Evolutionary conservation across 78 protist species (phyloP).

Genomic region (Tieghemostelium lacteum): DNA sequence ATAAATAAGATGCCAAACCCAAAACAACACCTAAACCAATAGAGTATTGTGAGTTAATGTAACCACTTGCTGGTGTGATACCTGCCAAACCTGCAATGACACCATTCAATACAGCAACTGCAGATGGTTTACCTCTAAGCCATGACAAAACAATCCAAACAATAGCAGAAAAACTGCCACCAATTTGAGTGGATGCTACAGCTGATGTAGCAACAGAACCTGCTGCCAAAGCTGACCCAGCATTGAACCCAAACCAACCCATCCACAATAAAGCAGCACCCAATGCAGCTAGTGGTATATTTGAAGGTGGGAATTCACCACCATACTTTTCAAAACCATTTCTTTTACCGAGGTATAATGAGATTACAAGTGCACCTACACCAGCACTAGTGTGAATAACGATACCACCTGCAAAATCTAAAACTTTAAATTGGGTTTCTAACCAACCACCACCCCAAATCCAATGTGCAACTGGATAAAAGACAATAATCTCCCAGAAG

Average conservation of each 20-base stretch:
- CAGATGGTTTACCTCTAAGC: slow-evolving; percentile 77
- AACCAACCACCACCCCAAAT: slow-evolving; percentile 93
- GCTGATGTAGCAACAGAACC: slow-evolving; percentile 78
- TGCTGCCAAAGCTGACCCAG: slow-evolving; percentile 85
- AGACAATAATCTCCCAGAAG: slow-evolving; percentile 89
- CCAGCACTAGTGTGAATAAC: slow-evolving; percentile 94
- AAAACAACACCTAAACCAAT: slow-evolving; percentile 66
- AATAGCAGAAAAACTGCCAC: slow-evolving; percentile 73
- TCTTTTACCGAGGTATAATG: slow-evolving; percentile 78
- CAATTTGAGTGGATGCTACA: slow-evolving; percentile 83
- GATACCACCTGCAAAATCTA: slow-evolving; percentile 95
- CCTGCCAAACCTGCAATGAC: slow-evolving; percentile 86
- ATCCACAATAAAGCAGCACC: slow-evolving; percentile 93
- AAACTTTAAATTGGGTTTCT: slow-evolving; percentile 43
- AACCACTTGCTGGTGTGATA: slow-evolving; percentile 92
- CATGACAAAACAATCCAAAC: slow-evolving; percentile 79
- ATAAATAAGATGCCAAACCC: slow-evolving; percentile 73
- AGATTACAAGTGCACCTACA: slow-evolving; percentile 84
- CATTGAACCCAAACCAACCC: slow-evolving; percentile 96
- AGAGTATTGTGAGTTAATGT: slow-evolving; percentile 71
- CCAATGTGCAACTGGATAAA: slow-evolving; percentile 94
- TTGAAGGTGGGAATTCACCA: slow-evolving; percentile 86
- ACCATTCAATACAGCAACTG: slow-evolving; percentile 77
- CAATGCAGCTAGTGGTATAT: slow-evolving; percentile 82
- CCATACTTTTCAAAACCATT: slow-evolving; percentile 79